A percentile compares a stretch with the other conserved stretches of the same genome.
Evolutionary conservation across 2,329 filamentous ascomycete species (phyloP).

Genomic region (Rhynchosporium agropyri): DNA sequence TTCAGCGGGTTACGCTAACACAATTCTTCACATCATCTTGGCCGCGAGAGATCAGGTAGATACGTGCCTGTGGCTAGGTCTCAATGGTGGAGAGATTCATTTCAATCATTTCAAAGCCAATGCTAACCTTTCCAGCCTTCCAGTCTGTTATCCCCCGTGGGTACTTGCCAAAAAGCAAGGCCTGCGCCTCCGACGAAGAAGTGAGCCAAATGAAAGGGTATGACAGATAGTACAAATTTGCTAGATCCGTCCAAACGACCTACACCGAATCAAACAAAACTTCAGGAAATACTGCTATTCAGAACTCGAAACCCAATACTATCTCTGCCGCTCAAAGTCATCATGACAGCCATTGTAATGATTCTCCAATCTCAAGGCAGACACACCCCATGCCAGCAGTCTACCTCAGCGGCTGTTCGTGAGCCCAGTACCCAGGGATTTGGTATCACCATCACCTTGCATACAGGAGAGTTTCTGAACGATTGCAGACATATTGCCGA

Average conservation of each 20-base stretch:
- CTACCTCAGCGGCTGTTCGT: conserved; percentile 9
- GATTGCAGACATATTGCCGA: not conserved
- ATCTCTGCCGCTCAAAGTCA: not conserved
- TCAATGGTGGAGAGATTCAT: not conserved
- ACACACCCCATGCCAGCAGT: not conserved
- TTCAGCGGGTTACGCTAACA: not conserved
- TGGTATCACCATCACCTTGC: not conserved
- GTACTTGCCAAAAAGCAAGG: not conserved
- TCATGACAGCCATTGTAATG: not conserved
- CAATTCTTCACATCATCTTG: not conserved
- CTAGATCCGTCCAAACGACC: not conserved
- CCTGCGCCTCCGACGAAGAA: not conserved
- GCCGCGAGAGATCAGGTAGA: not conserved
- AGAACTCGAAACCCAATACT: not conserved
- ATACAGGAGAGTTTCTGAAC: not conserved
- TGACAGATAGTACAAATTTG: not conserved
- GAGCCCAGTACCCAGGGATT: not conserved
- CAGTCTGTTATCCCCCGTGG: not conserved
- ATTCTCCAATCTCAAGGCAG: conserved; percentile 1
- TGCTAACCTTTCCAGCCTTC: conserved; percentile 9
- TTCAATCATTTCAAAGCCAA: not conserved
- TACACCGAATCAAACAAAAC: not conserved
- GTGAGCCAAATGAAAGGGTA: not conserved
- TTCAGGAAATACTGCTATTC: not conserved
- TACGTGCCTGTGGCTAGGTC: not conserved